These are phyloP conservation scores for Lomentospora prolificans DNA, from an alignment of 2,329 filamentous ascomycete genomes.

Conservation along the genomic window DNA sequence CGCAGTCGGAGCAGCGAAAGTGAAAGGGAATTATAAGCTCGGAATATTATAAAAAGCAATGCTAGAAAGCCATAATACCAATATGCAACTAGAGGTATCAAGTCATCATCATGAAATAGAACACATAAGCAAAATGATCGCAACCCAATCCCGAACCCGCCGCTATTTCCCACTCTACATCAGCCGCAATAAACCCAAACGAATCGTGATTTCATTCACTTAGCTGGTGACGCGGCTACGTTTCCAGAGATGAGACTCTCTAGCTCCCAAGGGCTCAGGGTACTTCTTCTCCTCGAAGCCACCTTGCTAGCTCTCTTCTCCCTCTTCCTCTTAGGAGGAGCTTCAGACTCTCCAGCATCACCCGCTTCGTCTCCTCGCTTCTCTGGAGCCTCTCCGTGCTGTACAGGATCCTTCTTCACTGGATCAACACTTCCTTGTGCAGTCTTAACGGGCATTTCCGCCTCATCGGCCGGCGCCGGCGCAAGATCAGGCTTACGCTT, in stretches of 20 bases:
- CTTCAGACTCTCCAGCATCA: slow-evolving; percentile 1
- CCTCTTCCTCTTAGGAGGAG: slow-evolving; percentile 35
- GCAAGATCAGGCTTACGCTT: slow-evolving; percentile 14
- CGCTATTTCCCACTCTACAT: neutral
- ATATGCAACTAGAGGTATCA: slow-evolving; percentile 4
- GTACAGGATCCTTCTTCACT: slow-evolving; percentile 21
- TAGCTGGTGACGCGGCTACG: neutral
- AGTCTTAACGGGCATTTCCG: slow-evolving; percentile 6
- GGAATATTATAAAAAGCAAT: too few relatives aligned
- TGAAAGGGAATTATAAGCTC: too few relatives aligned
- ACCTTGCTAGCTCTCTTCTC: slow-evolving; percentile 43
- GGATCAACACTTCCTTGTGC: slow-evolving; percentile 22
- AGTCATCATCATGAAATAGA: slow-evolving; percentile 1
- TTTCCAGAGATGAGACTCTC: slow-evolving; percentile 48
- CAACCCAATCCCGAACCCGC: neutral
- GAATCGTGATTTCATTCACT: too few relatives aligned
- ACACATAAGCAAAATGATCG: neutral
- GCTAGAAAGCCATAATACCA: neutral
- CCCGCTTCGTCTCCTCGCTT: slow-evolving; percentile 11
- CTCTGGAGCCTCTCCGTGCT: slow-evolving; percentile 12
- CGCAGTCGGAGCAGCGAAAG: too few relatives aligned
- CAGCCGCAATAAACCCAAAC: neutral
- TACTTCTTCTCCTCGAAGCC: slow-evolving; percentile 59
- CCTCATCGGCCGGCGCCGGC: slow-evolving; percentile 13
- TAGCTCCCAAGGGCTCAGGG: slow-evolving; percentile 65